Evolutionary conservation across 352 stramenopile genomes (phyloP), one percentile per base, ranked within the genome.

Genomic region (Globisporangium sylvaticum): DNA sequence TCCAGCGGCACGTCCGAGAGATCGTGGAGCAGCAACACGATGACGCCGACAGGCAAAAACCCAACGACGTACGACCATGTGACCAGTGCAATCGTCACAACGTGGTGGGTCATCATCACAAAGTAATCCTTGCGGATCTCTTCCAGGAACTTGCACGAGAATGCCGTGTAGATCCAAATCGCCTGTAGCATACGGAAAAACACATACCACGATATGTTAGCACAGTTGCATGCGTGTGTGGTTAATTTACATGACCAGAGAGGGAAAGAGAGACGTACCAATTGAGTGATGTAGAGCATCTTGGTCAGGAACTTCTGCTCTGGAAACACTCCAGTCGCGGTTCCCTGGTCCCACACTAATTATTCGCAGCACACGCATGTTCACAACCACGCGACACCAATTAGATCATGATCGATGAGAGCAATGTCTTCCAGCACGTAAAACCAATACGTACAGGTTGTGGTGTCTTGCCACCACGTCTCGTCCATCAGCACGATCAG

Each of bases 51-150:
- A 12, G 86, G 84, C 22, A 94, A 67, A 62, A 90, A 95, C n/a
- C 88, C 84, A 32, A 94, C 71, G 1, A 76, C 76, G 72, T 92
- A 95, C 52, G 84, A 94, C 84, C 86, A 94, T 24, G 81, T 91
- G 31, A 96, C 84, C 24, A 96, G 78, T 34, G 85, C 81, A 56
- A 96, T 94, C 2, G 89, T 96, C 44, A 95, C 84, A 31, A 94
- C 80, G 69, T 96, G 88, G 73, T 96, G 88, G 2, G 87, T 87
- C 88, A 96, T 96, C 88, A 96, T 96, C 27, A 95, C 87, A 54
- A 95, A 69, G 74, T 95, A 95, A 62, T 96, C 89, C 73, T 95
- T 95, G 58, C 87, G 85, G 57, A 93, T 88, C 67, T 94, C 87
- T 69, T 96, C 89, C 31, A 96, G 65, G 66, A 92, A 96, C 64